These are phyloP conservation scores for Lasiosphaeris hirsuta DNA, from an alignment of 495 filamentous ascomycete species.

Conservation along the genomic window DNA sequence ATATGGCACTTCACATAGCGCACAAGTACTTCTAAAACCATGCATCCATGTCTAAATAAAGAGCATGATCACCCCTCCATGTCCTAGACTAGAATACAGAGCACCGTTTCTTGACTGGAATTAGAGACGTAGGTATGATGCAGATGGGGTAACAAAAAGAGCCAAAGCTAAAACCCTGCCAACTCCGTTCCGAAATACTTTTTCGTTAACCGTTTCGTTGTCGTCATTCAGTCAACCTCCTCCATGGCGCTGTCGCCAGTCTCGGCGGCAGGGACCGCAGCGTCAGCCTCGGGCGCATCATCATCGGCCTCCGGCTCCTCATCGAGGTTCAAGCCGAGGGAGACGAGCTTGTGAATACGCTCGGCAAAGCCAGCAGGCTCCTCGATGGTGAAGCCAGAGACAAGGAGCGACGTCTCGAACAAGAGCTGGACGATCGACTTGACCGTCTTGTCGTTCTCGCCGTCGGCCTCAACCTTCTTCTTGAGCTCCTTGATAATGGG, in stretches of 20 bases:
- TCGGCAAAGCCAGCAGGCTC: constrained; percentile 96
- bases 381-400: constrained; percentile 99
- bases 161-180: constrained; percentile 40
- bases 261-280: constrained; percentile 49
- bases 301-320: constrained; percentile 75
- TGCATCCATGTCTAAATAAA: constrained; percentile 32
- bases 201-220: constrained; percentile 32
- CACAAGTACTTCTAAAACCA: constrained; percentile 7
- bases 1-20: too few relatives aligned
- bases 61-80: constrained; percentile 20
- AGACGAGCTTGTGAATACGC: constrained; percentile 98
- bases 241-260: constrained; percentile 60
- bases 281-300: constrained; percentile 55
- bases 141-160: constrained; percentile 34
- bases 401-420: constrained; percentile 96
- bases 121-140: constrained; percentile 28
- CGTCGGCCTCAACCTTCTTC: constrained; percentile 96
- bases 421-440: constrained; percentile 97
- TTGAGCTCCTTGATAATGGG: constrained; percentile 97
- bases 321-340: constrained; percentile 91
- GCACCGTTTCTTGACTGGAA: constrained; percentile 11
- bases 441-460: constrained; percentile 96
- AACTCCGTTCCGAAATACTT: constrained; percentile 45
- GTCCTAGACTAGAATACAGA: constrained; percentile 32
- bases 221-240: constrained; percentile 59